These are phyloP conservation scores for Phaeosphaeriaceae sp. DNA, from an alignment of 2,329 filamentous ascomycete genomes.

Conservation along the genomic window DNA sequence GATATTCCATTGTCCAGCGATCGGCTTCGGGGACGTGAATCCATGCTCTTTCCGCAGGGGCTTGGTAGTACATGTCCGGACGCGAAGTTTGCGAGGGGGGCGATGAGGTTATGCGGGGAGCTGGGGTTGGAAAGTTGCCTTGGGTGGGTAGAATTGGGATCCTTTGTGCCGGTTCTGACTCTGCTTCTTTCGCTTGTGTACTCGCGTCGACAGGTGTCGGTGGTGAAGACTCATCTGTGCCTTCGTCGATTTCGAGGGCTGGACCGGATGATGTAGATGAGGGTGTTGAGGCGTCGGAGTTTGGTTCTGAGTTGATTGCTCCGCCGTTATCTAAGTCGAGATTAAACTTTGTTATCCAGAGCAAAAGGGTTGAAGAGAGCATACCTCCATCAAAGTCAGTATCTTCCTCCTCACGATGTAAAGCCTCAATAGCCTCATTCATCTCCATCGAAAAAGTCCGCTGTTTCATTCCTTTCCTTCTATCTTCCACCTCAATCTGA, in stretches of 20 bases:
- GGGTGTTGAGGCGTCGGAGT: too few relatives aligned
- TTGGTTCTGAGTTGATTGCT: neutral
- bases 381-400: constrained; percentile 2
- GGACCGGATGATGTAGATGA: neutral
- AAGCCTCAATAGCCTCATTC: constrained; percentile 9
- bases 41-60: neutral
- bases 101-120: neutral
- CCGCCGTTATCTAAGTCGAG: too few relatives aligned
- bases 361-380: neutral
- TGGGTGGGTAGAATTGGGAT: too few relatives aligned
- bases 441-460: constrained; percentile 4
- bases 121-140: neutral
- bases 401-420: constrained; percentile 7
- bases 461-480: neutral
- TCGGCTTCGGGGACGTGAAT: neutral
- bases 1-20: neutral
- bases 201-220: neutral
- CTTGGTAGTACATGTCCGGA: neutral
- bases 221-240: neutral
- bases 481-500: neutral
- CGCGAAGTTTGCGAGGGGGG: neutral
- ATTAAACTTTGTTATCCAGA: too few relatives aligned
- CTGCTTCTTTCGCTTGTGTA: neutral
- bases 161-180: neutral
- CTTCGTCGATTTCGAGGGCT: neutral